Base-by-base conservation (phyloP, 352 stramenopile genomes). In the Pythium biforme region DNA sequence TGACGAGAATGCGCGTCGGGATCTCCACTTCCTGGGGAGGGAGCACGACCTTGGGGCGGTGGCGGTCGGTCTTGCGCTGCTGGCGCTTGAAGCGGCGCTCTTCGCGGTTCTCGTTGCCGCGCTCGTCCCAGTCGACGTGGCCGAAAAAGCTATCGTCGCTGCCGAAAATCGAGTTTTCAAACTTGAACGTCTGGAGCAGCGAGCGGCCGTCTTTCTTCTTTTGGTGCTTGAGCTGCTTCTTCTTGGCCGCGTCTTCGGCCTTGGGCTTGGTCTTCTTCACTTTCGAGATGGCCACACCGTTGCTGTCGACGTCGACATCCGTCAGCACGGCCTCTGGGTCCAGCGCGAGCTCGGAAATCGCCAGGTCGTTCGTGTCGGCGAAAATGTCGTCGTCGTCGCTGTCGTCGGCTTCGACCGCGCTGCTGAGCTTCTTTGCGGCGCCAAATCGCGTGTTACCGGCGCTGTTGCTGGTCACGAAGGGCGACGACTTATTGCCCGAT, bases 121-220 rank as follows among this genome's bases (percentile, higher is more conserved):
- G 67, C 34, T 78, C 77, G 15, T 87, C 75, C 86, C 86, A 95
- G 46, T 92, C 75, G 8, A 95, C 74, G 51, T 95, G 77, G 8
- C 76, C 74, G 64, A 95, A 95, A 31, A 93, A 62, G 48, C 88
- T 77, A 31, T 74, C 66, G 20, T 82, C 73, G 14, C 68, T 70
- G 63, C 87, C 83, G 43, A 95, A 95, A 19, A 95, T 79, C 60
- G 81, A 92, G 73, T 93, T 90, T 63, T 95, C 86, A 49, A 94
- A 93, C 68, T 89, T 83, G 69, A 95, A 92, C 46, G 87, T 89
- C 70, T 92, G 75, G 26, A 93, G 66, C 59, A 90, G 43, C 41
- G 77, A 84, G 53, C 81, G 83, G 1, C 77, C 75, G 33, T 80
- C 76, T 67, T 92, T 92, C 69, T 89, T 90, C 61, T 86, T 87